Evolutionary conservation across 2,329 filamentous ascomycete species (phyloP), one percentile per base, ranked within the genome.

Genomic region (Cephalotrichum gorgonifer): DNA sequence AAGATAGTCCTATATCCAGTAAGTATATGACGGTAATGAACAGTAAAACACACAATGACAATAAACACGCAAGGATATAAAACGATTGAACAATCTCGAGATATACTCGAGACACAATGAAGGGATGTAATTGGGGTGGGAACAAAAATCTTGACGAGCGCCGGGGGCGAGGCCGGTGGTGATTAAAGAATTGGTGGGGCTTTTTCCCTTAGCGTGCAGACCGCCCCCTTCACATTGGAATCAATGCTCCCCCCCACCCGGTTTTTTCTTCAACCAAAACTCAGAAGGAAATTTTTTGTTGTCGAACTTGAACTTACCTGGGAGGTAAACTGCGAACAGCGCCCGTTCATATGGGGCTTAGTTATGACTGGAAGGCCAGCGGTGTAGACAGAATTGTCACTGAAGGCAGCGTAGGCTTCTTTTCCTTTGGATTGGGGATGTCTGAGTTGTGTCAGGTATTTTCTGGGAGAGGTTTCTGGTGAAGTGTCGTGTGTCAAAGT

Each of bases 281-380:
- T 14, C 15, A 43, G 26, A 11, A 30, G 17, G 26, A 39, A 38
- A 39, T 47, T 42, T 43, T 35, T 17, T 28, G 17, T n/a, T 23
- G 22, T 17, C 25, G 41, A 20, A 27, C 20, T 7, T 22, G 44
- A 45, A 68, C 75, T 54, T 83, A 88, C 85, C 81, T 90, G 86
- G 72, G 85, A 90, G 73, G 86, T 90, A 76, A 88, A 90, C 69
- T 84, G 78, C 70, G 86, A 88, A 72, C 79, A 76, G 78, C 83
- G 83, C 76, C 84, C 84, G 84, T 83, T 85, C 85, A 89, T 89
- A 85, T 83, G 83, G 47, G 47, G 47, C 47, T 49, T 43, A 27
- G n/a, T 28, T n/a, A 20, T 43, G 43, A 42, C 30, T 39, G n/a
- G 11, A 39, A 38, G 38, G 22, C 35, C 35, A 39, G 35, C n/a